phyloP scores from a whole-genome alignment of 352 stramenopile species.

The Phytopythium cucurbitacearum region DNA sequence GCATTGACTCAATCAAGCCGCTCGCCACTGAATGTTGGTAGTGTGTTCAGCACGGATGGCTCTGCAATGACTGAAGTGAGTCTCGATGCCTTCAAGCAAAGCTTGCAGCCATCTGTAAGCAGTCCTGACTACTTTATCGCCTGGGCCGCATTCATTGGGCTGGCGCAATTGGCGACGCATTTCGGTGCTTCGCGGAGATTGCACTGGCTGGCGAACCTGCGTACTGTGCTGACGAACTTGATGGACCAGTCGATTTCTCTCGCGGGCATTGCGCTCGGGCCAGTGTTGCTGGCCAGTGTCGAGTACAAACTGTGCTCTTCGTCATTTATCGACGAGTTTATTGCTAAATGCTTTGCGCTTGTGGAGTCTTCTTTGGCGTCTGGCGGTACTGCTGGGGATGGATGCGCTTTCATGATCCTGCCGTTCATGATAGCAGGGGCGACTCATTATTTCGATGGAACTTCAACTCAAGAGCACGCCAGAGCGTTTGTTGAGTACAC shows the following conservation, averaged over 20 bases:
- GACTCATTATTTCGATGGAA: constrained; percentile 20
- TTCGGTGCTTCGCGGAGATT: constrained; percentile 25
- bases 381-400: no score
- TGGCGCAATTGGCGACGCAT: constrained; percentile 21
- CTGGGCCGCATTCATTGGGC: constrained; percentile 31
- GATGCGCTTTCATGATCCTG: no score
- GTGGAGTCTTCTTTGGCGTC: constrained; percentile 13
- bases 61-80: background rate
- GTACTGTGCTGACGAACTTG: constrained; percentile 19
- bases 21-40: constrained; percentile 3
- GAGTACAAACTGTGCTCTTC: constrained; percentile 22
- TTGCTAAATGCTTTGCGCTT: constrained; percentile 23
- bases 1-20: background rate
- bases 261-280: constrained; percentile 26
- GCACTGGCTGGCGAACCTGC: constrained; percentile 43
- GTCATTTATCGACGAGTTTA: constrained; percentile 23
- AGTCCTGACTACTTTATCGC: constrained; percentile 6
- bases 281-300: constrained; percentile 36
- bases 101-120: no score
- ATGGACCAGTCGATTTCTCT: constrained; percentile 20
- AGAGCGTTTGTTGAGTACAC: constrained; percentile 13
- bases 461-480: constrained; percentile 16
- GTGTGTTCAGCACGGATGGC: constrained; percentile 3
- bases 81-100: no score
- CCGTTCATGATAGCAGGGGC: constrained; percentile 13